Conservation (phyloP, 1,139 yeast species). For the Debaryomyces udenii region DNA sequence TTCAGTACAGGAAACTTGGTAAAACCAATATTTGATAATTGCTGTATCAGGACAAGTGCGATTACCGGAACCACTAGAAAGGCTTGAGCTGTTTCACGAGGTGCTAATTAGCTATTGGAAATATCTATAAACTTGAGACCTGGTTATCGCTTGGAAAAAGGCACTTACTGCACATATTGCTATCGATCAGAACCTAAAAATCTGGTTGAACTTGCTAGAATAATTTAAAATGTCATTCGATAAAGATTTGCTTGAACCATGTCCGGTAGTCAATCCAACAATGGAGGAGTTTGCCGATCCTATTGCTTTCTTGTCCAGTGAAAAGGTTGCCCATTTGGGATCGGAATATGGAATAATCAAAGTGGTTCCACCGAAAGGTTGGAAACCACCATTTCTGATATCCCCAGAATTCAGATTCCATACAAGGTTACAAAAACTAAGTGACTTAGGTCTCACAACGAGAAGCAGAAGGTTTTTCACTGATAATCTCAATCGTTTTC, state of each 20-base stretch:
- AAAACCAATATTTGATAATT: not conserved
- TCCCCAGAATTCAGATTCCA: slow-evolving; percentile 60
- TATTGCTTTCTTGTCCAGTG: slow-evolving; percentile 58
- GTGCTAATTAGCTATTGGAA: not conserved
- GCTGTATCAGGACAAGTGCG: slow-evolving; percentile 8
- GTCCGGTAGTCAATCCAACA: slow-evolving; percentile 62
- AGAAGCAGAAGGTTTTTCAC: slow-evolving; percentile 64
- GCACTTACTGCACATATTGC: too few species aligned
- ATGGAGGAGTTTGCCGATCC: slow-evolving; percentile 62
- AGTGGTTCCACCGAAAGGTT: slow-evolving; percentile 60
- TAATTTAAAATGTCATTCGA: slow-evolving; percentile 21
- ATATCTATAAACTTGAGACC: too few species aligned
- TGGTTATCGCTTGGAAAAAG: too few species aligned
- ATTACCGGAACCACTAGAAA: slow-evolving; percentile 1
- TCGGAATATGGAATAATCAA: slow-evolving; percentile 64
- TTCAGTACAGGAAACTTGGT: not conserved
- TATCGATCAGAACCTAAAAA: too few species aligned
- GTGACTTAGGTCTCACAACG: slow-evolving; percentile 63
- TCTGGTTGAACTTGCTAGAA: too few species aligned
- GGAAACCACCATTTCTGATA: slow-evolving; percentile 58
- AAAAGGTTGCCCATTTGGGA: slow-evolving; percentile 55
- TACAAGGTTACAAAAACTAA: slow-evolving; percentile 64
- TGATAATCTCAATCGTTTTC: slow-evolving; percentile 60
- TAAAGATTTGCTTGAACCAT: slow-evolving; percentile 36
- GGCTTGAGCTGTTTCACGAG: not conserved